A percentile compares a stretch with the other conserved stretches of the same genome.
phyloP scores from a whole-genome alignment of 2,329 filamentous ascomycete genomes.

The Beauveria sp. region DNA sequence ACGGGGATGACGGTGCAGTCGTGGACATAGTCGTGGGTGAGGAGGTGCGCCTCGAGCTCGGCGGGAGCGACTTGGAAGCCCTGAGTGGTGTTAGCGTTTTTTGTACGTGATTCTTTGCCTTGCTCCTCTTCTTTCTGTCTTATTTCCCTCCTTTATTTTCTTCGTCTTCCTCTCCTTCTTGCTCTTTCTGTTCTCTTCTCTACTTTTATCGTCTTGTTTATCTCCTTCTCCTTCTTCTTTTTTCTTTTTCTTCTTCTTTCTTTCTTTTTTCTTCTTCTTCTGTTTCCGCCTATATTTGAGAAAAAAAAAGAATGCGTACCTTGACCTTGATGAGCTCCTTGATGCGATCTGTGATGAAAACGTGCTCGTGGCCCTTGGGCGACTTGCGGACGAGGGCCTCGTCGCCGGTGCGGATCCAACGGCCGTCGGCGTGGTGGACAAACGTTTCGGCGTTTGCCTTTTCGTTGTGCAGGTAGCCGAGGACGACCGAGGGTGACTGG shows the following conservation, averaged over 20 bases:
- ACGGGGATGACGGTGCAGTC: constrained; percentile 71
- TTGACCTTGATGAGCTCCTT: constrained; percentile 72
- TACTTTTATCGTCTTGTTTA: background rate
- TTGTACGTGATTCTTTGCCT: background rate
- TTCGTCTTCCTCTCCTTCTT: background rate
- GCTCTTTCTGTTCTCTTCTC: background rate
- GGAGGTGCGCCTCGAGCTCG: constrained; percentile 68
- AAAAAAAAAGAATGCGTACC: constrained; percentile 30
- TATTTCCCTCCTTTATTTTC: no score
- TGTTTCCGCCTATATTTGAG: background rate
- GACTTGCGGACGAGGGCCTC: constrained; percentile 64
- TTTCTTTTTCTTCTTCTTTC: background rate
- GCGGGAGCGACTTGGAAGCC: constrained; percentile 73
- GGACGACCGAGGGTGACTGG: constrained; percentile 65
- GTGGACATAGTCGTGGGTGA: constrained; percentile 60
- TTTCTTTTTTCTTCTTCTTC: background rate
- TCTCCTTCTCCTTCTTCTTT: no score
- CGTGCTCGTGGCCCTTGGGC: constrained; percentile 64
- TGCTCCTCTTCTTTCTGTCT: background rate
- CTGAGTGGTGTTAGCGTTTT: constrained; percentile 25
- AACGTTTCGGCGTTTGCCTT: constrained; percentile 79
- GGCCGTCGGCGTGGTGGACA: constrained; percentile 53
- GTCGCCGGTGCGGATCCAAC: constrained; percentile 80
- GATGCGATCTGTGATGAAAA: constrained; percentile 73
- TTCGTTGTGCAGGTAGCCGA: constrained; percentile 83